phyloP scores from a whole-genome alignment of 306 rosid species.

The Pterocarpus macrocarpus region DNA sequence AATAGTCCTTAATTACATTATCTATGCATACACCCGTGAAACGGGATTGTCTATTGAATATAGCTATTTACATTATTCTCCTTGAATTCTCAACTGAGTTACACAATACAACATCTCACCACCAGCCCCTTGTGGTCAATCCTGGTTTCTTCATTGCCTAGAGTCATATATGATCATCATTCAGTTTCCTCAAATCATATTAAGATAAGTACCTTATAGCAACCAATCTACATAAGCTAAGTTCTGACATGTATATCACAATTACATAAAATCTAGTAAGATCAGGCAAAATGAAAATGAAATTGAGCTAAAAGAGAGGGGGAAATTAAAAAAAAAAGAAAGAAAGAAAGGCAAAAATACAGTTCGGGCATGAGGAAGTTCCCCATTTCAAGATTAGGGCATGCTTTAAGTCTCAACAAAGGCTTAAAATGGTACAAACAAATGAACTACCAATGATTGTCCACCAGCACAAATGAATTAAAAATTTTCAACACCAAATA shows the following conservation, averaged over 20 bases:
- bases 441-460: too few species aligned
- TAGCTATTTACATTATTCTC: slow-evolving; percentile 61
- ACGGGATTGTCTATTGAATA: slow-evolving; percentile 52
- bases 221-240: background rate
- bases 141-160: slow-evolving; percentile 92
- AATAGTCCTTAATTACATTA: slow-evolving; percentile 55
- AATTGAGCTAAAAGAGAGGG: too few species aligned
- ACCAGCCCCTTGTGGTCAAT: slow-evolving; percentile 90
- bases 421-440: too few species aligned
- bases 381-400: too few species aligned
- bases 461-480: too few species aligned
- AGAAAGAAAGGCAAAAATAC: too few species aligned
- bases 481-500: too few species aligned
- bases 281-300: background rate
- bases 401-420: too few species aligned
- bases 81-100: slow-evolving; percentile 56
- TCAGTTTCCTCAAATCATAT: slow-evolving; percentile 35
- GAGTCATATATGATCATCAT: slow-evolving; percentile 28
- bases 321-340: too few species aligned
- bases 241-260: slow-evolving; percentile 12
- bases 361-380: too few species aligned
- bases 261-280: background rate
- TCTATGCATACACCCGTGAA: slow-evolving; percentile 56
- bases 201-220: slow-evolving; percentile 26
- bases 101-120: slow-evolving; percentile 84